Evolutionary conservation across 805 yeast genomes (phyloP).

Genomic region (Wickerhamomyces sydowiorum): DNA sequence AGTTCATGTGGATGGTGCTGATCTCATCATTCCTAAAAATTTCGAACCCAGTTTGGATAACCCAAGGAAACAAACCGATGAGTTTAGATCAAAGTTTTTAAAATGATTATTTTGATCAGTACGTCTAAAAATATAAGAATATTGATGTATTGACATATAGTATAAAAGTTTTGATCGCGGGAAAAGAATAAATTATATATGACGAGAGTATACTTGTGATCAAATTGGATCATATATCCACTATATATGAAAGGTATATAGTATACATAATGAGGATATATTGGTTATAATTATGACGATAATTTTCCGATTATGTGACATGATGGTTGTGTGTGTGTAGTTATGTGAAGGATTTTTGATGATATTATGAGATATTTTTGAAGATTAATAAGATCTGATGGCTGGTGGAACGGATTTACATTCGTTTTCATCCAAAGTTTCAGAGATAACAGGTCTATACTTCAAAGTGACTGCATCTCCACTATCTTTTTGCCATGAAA

Average conservation of each 20-base stretch:
- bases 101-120: background rate
- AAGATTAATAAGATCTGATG: constrained; percentile 76
- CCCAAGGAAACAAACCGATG: constrained; percentile 10
- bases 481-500: constrained; percentile 77
- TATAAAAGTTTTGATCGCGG: background rate
- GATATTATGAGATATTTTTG: background rate
- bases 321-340: background rate
- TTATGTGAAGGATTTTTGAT: background rate
- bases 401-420: constrained; percentile 97
- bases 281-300: too few species aligned
- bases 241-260: too few species aligned
- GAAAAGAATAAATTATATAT: too few species aligned
- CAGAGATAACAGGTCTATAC: constrained; percentile 80
- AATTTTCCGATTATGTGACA: too few species aligned
- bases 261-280: too few species aligned
- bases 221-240: too few species aligned
- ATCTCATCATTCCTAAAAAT: constrained; percentile 4
- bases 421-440: constrained; percentile 86
- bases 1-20: constrained; percentile 1
- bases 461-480: constrained; percentile 70
- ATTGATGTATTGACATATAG: too few species aligned
- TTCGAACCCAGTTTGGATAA: constrained; percentile 12
- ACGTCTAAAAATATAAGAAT: background rate
- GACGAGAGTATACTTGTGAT: too few species aligned
- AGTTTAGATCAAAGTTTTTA: constrained; percentile 4